Percentiles rank a stretch among this genome's conserved stretches.
These are phyloP conservation scores for Diversispora epigaea DNA, from an alignment of 192 early-diverging fungal genomes.

Conservation along the genomic window DNA sequence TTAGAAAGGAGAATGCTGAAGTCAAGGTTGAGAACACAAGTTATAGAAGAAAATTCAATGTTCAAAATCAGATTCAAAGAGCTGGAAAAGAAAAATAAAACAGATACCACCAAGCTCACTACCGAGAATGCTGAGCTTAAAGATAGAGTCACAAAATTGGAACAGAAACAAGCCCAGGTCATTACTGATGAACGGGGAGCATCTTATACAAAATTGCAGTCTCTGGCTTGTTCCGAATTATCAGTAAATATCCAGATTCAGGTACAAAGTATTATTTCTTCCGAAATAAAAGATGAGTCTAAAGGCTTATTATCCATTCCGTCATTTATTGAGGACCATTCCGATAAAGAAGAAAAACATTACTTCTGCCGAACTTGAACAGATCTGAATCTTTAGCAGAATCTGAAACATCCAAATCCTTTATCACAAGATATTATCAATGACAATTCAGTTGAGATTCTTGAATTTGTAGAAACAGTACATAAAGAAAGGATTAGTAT, in stretches of 20 bases:
- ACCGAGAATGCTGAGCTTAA: too few relatives aligned
- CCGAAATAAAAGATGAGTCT: slow-evolving; percentile 12
- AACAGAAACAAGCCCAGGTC: not conserved
- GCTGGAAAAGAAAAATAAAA: too few relatives aligned
- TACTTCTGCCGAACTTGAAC: slow-evolving; percentile 10
- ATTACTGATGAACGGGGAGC: not conserved
- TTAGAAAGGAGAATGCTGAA: slow-evolving; percentile 27
- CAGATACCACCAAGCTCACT: too few relatives aligned
- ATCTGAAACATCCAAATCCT: slow-evolving; percentile 12
- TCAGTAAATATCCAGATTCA: slow-evolving; percentile 2
- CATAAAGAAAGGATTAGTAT: slow-evolving; percentile 22
- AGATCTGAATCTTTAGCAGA: slow-evolving; percentile 16
- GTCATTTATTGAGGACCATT: not conserved
- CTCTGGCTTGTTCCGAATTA: too few relatives aligned
- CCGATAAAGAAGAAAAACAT: not conserved
- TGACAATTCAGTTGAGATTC: not conserved
- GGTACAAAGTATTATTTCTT: slow-evolving; percentile 15
- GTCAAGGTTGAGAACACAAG: too few relatives aligned
- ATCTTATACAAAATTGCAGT: slow-evolving; percentile 14
- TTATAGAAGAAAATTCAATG: too few relatives aligned
- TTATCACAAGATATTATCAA: not conserved
- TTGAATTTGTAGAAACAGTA: slow-evolving; percentile 21
- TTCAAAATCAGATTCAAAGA: too few relatives aligned
- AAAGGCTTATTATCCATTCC: not conserved
- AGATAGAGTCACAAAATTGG: too few relatives aligned